Conservation (phyloP, 2,329 filamentous ascomycete species). For the Xylariales sp. region DNA sequence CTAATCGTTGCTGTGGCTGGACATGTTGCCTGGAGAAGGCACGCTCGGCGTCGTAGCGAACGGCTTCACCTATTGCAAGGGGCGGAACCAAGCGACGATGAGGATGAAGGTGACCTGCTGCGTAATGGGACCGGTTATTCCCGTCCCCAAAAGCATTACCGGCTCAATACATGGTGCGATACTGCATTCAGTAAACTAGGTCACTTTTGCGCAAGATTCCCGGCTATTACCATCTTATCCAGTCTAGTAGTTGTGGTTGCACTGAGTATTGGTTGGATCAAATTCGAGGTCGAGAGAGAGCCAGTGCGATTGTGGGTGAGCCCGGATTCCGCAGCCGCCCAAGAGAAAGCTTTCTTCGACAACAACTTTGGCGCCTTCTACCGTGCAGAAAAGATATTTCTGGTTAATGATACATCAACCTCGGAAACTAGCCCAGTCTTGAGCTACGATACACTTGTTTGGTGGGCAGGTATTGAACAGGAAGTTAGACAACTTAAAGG, state of each 20-base stretch:
- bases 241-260: conserved; percentile 81
- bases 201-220: conserved; percentile 83
- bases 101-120: conserved; percentile 89
- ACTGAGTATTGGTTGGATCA: conserved; percentile 87
- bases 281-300: conserved; percentile 89
- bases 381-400: conserved; percentile 89
- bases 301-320: conserved; percentile 97
- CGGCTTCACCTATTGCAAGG: conserved; percentile 89
- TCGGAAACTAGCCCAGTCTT: conserved; percentile 79
- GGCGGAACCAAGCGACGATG: conserved; percentile 85
- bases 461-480: conserved; percentile 94
- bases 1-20: conserved; percentile 75
- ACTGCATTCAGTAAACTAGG: conserved; percentile 83
- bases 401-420: conserved; percentile 84
- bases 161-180: conserved; percentile 85
- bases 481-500: conserved; percentile 80
- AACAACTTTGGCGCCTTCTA: conserved; percentile 95
- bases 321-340: conserved; percentile 86
- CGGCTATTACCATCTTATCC: conserved; percentile 80
- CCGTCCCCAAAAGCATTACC: conserved; percentile 81
- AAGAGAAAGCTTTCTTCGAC: conserved; percentile 96
- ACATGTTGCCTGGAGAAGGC: conserved; percentile 79
- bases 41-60: conserved; percentile 80
- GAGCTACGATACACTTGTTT: conserved; percentile 86
- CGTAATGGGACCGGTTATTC: conserved; percentile 82